Evolutionary conservation across 108 stramenopile species (phyloP).

Genomic region (Nannochloropsis granulata): DNA sequence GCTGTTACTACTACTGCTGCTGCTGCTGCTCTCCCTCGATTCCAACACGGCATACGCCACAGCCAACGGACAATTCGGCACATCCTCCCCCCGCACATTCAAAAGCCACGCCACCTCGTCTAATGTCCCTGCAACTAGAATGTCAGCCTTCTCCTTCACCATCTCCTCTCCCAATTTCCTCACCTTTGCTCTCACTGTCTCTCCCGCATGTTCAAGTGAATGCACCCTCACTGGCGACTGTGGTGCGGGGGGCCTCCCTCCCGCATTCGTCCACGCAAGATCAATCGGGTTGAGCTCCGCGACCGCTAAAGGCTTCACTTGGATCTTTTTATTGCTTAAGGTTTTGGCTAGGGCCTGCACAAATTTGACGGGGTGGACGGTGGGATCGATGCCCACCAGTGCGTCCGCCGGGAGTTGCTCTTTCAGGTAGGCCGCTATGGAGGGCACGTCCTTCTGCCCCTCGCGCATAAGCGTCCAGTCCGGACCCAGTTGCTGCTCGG

Average conservation of each 20-base stretch:
- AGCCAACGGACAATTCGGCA: conserved; percentile 60
- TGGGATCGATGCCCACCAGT: conserved; percentile 1
- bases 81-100: conserved; percentile 77
- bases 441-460: conserved; percentile 25
- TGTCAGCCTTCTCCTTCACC: conserved; percentile 52
- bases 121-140: conserved; percentile 67
- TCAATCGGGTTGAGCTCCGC: conserved; percentile 57
- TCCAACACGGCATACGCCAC: conserved; percentile 70
- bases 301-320: background rate
- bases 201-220: conserved; percentile 72
- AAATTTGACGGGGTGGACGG: conserved; percentile 7
- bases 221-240: conserved; percentile 66
- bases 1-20: background rate
- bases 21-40: conserved; percentile 34
- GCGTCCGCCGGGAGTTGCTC: conserved; percentile 2
- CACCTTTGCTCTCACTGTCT: conserved; percentile 59
- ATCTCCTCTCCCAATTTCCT: conserved; percentile 41
- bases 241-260: conserved; percentile 50
- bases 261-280: conserved; percentile 57
- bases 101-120: conserved; percentile 93
- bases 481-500: conserved; percentile 48
- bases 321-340: background rate
- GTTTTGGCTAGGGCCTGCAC: background rate
- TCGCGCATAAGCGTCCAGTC: conserved; percentile 62
- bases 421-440: conserved; percentile 9